Evolutionary conservation across 192 early-diverging fungal species (phyloP), one percentile per base, ranked within the genome.

Genomic region (Pilobolus umbonatus): DNA sequence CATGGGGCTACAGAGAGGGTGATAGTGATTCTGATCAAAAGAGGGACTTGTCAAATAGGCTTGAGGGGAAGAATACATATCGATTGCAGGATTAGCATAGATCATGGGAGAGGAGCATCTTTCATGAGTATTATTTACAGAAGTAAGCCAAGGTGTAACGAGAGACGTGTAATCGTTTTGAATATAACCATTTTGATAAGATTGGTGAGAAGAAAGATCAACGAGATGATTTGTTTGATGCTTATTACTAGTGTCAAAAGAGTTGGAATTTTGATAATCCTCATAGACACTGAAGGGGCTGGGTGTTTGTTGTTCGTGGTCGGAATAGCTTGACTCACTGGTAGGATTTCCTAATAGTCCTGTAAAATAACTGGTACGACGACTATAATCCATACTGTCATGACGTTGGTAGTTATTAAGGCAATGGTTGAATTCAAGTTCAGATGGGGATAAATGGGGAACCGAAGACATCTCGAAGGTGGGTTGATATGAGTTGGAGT

Each of bases 281-380:
- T 59, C 57, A 47, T 59, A 59, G 26, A 29, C 26, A 35, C 48
- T 44, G 24, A 45, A 47, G 25, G 57, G 62, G 8, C 54, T 57
- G 24, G 55, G 55, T 40, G 62, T 56, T 38, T 65, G 62, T 30
- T 57, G 62, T 17, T 65, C 62, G 51, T 50, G 39, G 30, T 65
- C 62, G 21, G 62, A 65, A 12, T 56, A 39, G 17, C 62, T 55
- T 19, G 62, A 36, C 8, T 57, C 55, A 42, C 62, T 50, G 19
- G 28, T 32, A 35, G 35, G 35, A 21, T 34, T 39, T 57, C 56
- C 56, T 21, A 65, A 40, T 8, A 65, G 29, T 10, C 55, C 62
- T 4, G 62, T 55, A 46, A 55, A 56, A 57, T 65, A 65, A 24
- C 55, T 65, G 15, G 62, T 57, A 10, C 64, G 55, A n/a, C 52